Conservation (phyloP, 441 rosid species). For the Eruca vesicaria region DNA sequence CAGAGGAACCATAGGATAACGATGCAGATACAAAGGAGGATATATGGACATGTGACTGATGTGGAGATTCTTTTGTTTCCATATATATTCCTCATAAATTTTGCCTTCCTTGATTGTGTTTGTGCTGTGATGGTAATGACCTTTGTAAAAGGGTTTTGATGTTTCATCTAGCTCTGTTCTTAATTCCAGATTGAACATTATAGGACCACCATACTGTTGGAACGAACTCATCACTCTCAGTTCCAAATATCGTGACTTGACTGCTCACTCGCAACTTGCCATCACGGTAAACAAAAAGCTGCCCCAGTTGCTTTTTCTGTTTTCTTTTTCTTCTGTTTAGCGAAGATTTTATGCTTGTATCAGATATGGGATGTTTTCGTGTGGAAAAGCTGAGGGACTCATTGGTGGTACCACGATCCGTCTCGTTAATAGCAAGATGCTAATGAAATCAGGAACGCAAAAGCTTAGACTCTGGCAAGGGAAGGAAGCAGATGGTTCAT, state of each 20-base stretch:
- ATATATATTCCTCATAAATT: too few relatives aligned
- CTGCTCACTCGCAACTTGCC: slow-evolving; percentile 83
- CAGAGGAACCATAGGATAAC: too few relatives aligned
- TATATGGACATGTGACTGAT: too few relatives aligned
- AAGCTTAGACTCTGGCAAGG: too few relatives aligned
- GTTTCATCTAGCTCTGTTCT: slow-evolving; percentile 11
- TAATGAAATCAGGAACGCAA: slow-evolving; percentile 93
- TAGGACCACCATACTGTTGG: slow-evolving; percentile 82
- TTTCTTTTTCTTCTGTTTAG: too few relatives aligned
- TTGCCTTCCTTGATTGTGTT: too few relatives aligned
- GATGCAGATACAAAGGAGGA: too few relatives aligned
- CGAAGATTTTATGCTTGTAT: background rate
- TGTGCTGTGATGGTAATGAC: too few relatives aligned
- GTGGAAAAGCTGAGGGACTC: slow-evolving; percentile 78
- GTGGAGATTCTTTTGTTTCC: too few relatives aligned
- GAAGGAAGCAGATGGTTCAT: too few relatives aligned
- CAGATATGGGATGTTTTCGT: slow-evolving; percentile 99
- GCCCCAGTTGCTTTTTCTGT: too few relatives aligned
- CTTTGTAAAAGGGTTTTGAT: background rate
- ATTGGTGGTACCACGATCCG: slow-evolving; percentile 92
- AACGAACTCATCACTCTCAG: too few relatives aligned
- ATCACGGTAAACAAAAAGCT: slow-evolving; percentile 66
- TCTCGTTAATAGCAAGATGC: slow-evolving; percentile 84
- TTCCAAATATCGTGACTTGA: slow-evolving; percentile 86
- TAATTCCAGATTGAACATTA: slow-evolving; percentile 69